These are phyloP conservation scores for Artomyces pyxidatus DNA, from an alignment of 768 basidiomycete genomes.

Conservation along the genomic window DNA sequence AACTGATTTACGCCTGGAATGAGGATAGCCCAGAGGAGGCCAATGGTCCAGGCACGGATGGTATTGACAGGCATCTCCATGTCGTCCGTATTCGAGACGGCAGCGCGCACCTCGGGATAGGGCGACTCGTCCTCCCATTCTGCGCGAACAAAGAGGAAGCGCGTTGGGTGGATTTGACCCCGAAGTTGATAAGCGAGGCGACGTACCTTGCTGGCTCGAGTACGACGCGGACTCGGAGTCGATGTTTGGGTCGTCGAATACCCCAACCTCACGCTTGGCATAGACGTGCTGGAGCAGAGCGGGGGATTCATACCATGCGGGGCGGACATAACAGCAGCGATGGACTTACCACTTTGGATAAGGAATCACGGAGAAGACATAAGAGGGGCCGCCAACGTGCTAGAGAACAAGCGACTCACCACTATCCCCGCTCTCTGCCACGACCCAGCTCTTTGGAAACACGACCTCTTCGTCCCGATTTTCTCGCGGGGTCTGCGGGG, in stretches of 20 bases:
- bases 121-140: conserved; percentile 64
- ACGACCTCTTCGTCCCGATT: background rate
- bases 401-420: background rate
- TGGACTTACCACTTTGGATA: conserved; percentile 12
- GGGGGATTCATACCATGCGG: background rate
- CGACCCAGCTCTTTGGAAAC: conserved; percentile 15
- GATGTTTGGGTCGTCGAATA: conserved; percentile 15
- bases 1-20: conserved; percentile 66
- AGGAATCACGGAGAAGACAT: background rate
- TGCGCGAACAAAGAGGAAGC: background rate
- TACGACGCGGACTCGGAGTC: conserved; percentile 13
- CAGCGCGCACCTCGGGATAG: conserved; percentile 76
- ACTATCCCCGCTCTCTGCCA: conserved; percentile 5
- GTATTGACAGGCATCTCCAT: conserved; percentile 53
- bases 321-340: background rate
- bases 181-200: background rate
- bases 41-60: conserved; percentile 64
- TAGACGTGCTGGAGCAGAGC: conserved; percentile 2
- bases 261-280: conserved; percentile 7
- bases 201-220: conserved; percentile 10
- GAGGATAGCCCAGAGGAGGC: conserved; percentile 60
- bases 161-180: too few species aligned
- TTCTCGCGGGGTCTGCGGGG: background rate
- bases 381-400: too few species aligned
- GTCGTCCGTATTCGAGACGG: conserved; percentile 68